Evolutionary conservation across 306 rosid species (phyloP).

Genomic region (Astragalus membranaceus): DNA sequence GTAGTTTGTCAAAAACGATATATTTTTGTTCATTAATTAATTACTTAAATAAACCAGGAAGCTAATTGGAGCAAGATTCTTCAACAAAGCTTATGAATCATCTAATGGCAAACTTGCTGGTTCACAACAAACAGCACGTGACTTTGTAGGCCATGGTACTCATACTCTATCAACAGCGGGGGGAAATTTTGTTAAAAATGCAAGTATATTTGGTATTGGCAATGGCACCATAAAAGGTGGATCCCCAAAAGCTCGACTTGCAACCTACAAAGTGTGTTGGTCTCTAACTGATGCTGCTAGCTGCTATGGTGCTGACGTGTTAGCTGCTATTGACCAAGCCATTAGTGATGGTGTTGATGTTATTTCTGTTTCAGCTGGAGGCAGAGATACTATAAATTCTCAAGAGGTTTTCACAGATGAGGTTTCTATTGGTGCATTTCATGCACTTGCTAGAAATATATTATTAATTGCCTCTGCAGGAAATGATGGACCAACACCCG

Average conservation of each 20-base stretch:
- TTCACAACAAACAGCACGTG: conserved; percentile 33
- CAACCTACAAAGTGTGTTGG: conserved; percentile 78
- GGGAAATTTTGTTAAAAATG: conserved; percentile 38
- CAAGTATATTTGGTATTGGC: conserved; percentile 10
- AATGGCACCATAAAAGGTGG: conserved; percentile 66
- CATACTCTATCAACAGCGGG: conserved; percentile 82
- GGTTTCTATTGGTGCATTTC: conserved; percentile 50
- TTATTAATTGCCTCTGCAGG: conserved; percentile 51
- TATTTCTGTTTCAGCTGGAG: conserved; percentile 43
- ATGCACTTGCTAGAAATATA: conserved; percentile 42
- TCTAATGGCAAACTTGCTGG: neutral
- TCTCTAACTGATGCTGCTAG: neutral
- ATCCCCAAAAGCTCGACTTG: conserved; percentile 66
- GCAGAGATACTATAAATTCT: neutral
- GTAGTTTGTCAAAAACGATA: too few relatives aligned
- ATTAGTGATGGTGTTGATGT: conserved; percentile 66
- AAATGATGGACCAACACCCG: conserved; percentile 44
- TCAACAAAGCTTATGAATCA: conserved; percentile 29
- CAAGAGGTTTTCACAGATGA: conserved; percentile 19
- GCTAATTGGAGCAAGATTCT: conserved; percentile 69
- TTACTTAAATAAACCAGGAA: conserved; percentile 34
- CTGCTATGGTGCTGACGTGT: conserved; percentile 52
- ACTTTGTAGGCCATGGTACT: conserved; percentile 65
- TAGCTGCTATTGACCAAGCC: conserved; percentile 65
- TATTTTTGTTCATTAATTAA: neutral